These are phyloP conservation scores for Oenanthe sinensis DNA, from an alignment of 129 eudicot genomes.

Conservation along the genomic window DNA sequence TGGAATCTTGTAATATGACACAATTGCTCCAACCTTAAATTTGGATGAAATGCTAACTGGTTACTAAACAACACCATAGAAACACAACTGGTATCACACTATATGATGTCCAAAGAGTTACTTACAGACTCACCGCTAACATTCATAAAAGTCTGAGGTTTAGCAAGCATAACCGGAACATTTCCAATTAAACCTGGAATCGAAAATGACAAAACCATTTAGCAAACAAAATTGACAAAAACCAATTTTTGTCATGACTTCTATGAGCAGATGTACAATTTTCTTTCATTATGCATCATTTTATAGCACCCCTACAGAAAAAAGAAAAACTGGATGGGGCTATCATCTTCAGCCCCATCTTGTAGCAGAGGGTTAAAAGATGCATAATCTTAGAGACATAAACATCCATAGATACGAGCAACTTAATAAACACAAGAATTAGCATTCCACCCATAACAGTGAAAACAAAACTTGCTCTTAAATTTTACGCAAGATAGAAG, in stretches of 20 bases:
- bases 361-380: not conserved
- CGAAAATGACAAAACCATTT: not conserved
- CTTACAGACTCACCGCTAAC: constrained; percentile 99
- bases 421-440: not conserved
- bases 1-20: constrained; percentile 87
- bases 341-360: not conserved
- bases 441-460: not conserved
- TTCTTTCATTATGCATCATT: not conserved
- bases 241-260: not conserved
- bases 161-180: constrained; percentile 80
- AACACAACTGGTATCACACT: not conserved
- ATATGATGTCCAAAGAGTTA: constrained; percentile 21
- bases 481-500: not conserved
- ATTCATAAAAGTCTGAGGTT: constrained; percentile 97
- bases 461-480: not conserved
- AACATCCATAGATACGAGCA: not conserved
- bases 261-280: not conserved
- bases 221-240: not conserved
- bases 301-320: not conserved
- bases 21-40: constrained; percentile 74
- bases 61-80: not conserved
- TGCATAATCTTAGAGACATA: not conserved
- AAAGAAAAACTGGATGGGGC: not conserved
- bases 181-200: constrained; percentile 76
- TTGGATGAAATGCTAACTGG: constrained; percentile 12